These are phyloP conservation scores for Colletotrichum euphorbiae DNA, from an alignment of 2,329 filamentous ascomycete genomes.

Conservation along the genomic window DNA sequence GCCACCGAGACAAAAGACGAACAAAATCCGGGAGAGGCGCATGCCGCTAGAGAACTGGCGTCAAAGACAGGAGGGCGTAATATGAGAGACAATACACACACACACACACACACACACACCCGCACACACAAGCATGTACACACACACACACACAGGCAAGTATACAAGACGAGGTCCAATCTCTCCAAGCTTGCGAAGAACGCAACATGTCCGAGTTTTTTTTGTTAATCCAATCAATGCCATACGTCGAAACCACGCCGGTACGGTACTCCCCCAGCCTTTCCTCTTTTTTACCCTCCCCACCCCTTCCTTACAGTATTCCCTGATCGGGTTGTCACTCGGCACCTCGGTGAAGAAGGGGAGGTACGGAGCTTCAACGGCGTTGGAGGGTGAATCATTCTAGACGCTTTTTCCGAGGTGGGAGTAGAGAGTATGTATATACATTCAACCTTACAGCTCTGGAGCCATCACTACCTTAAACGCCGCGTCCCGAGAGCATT, in stretches of 20 bases:
- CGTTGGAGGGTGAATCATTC: neutral
- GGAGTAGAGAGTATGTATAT: too few species aligned
- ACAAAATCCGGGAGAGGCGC: constrained; percentile 34
- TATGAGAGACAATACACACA: too few species aligned
- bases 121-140: too few species aligned
- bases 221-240: neutral
- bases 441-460: too few species aligned
- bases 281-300: too few species aligned
- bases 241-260: neutral
- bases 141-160: too few species aligned
- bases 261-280: too few species aligned
- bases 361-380: constrained; percentile 4
- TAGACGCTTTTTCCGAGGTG: too few species aligned
- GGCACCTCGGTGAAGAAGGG: constrained; percentile 3
- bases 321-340: constrained; percentile 3
- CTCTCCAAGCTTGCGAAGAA: neutral
- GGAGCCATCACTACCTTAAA: too few species aligned
- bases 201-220: neutral
- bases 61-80: neutral
- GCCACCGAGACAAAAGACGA: constrained; percentile 31
- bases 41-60: constrained; percentile 20
- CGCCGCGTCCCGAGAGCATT: too few species aligned
- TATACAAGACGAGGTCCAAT: neutral
- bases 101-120: too few species aligned
- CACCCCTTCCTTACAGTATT: neutral